phyloP scores from a whole-genome alignment of 345 rosid species.

The Lepidium sativum region DNA sequence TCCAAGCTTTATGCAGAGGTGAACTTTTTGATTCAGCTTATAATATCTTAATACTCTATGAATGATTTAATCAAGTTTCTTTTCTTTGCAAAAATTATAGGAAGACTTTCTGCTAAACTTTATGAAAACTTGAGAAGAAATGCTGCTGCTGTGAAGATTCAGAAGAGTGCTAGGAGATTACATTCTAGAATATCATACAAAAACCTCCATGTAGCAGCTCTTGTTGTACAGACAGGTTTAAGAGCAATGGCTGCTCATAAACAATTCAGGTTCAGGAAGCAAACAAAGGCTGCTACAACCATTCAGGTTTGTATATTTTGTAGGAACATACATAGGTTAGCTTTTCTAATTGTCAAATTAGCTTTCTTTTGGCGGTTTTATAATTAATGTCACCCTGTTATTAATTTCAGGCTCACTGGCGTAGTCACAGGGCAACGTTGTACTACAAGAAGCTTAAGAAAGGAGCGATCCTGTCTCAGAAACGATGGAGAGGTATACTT shows the following conservation, averaged over 20 bases:
- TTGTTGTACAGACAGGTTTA: slow-evolving; percentile 52
- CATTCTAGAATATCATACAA: slow-evolving; percentile 45
- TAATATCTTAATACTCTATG: neutral
- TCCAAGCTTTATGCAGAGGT: slow-evolving; percentile 74
- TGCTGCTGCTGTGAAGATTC: slow-evolving; percentile 66
- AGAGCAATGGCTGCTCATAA: slow-evolving; percentile 63
- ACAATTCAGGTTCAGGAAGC: slow-evolving; percentile 47
- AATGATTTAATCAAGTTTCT: neutral
- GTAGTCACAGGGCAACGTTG: slow-evolving; percentile 40
- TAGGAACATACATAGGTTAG: neutral
- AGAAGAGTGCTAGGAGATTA: slow-evolving; percentile 45
- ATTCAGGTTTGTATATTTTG: slow-evolving; percentile 41
- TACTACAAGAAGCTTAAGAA: slow-evolving; percentile 56
- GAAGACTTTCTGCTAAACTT: slow-evolving; percentile 52
- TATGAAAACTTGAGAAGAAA: slow-evolving; percentile 38
- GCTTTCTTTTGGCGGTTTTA: neutral
- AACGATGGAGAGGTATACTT: slow-evolving; percentile 69
- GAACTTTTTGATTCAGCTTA: slow-evolving; percentile 4
- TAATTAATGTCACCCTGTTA: neutral
- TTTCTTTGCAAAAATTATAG: slow-evolving; percentile 21
- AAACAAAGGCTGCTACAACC: slow-evolving; percentile 52
- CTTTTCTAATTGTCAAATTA: neutral
- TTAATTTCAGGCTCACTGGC: slow-evolving; percentile 56
- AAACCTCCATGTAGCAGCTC: slow-evolving; percentile 45
- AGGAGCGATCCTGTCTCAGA: slow-evolving; percentile 51